Percentiles rank a stretch among this genome's conserved stretches.
Evolutionary conservation across 352 stramenopile species (phyloP).

Genomic region (Albugo laibachii): DNA sequence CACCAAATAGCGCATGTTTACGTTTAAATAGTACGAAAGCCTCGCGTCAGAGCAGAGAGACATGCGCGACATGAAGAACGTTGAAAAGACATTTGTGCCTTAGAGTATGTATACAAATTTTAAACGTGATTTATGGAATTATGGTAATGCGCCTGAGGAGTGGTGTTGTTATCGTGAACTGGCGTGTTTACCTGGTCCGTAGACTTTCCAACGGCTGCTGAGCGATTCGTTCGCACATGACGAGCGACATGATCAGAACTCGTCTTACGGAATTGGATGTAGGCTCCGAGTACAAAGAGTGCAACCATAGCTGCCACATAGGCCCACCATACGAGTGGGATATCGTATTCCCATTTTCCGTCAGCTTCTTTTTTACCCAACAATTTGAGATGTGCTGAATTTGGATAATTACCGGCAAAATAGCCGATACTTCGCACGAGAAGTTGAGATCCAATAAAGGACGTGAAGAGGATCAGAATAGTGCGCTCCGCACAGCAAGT

Average conservation of each 20-base stretch:
- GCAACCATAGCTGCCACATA: slow-evolving; percentile 39
- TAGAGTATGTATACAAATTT: no score
- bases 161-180: no score
- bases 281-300: slow-evolving; percentile 29
- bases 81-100: no score
- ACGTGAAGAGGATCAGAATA: slow-evolving; percentile 30
- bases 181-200: no score
- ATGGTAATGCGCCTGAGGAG: no score
- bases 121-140: no score
- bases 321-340: slow-evolving; percentile 49
- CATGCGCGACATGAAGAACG: no score
- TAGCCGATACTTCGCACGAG: slow-evolving; percentile 39
- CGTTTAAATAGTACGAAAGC: no score
- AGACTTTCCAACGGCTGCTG: background rate
- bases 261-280: slow-evolving; percentile 15
- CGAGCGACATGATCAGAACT: background rate
- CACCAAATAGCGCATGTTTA: no score
- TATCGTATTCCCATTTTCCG: slow-evolving; percentile 31
- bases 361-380: slow-evolving; percentile 17
- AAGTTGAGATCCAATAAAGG: slow-evolving; percentile 28
- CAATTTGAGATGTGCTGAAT: slow-evolving; percentile 24
- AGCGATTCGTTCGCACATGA: slow-evolving; percentile 1
- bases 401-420: slow-evolving; percentile 47
- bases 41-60: no score
- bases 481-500: slow-evolving; percentile 34